Conservation (phyloP, 331 rosid species). For the Pyrus hybrid region DNA sequence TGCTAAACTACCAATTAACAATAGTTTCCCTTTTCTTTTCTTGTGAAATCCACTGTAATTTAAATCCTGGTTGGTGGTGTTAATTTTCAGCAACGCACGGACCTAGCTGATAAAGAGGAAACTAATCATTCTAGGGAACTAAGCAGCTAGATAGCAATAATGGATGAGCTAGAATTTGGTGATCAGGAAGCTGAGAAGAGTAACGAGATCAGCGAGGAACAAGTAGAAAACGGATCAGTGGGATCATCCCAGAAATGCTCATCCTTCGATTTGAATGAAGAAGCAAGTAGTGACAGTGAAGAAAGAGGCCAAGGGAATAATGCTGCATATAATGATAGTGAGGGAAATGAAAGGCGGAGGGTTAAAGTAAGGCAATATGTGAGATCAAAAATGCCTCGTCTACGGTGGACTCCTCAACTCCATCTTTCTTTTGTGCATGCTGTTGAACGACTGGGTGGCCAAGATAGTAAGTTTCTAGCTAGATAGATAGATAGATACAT, state of each 20-base stretch:
- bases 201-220: too few relatives aligned
- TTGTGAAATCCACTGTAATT: not conserved
- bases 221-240: too few relatives aligned
- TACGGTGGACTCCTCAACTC: slow-evolving; percentile 87
- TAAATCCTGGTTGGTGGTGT: not conserved
- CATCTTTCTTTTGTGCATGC: slow-evolving; percentile 79
- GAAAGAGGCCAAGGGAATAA: not conserved
- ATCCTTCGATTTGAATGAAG: not conserved
- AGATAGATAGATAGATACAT: not conserved
- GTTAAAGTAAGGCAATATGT: slow-evolving; percentile 55
- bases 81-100: not conserved
- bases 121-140: not conserved
- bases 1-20: too few relatives aligned
- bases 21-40: not conserved
- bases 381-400: slow-evolving; percentile 74
- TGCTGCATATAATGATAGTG: not conserved
- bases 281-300: not conserved
- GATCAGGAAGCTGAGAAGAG: not conserved
- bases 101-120: not conserved
- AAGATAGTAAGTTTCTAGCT: slow-evolving; percentile 53
- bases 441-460: slow-evolving; percentile 72
- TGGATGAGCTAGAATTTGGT: slow-evolving; percentile 2
- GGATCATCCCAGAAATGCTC: too few relatives aligned
- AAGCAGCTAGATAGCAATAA: not conserved
- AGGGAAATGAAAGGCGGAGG: slow-evolving; percentile 27